phyloP scores from a whole-genome alignment of 2,329 filamentous ascomycete species.

The Cytospora piceae region DNA sequence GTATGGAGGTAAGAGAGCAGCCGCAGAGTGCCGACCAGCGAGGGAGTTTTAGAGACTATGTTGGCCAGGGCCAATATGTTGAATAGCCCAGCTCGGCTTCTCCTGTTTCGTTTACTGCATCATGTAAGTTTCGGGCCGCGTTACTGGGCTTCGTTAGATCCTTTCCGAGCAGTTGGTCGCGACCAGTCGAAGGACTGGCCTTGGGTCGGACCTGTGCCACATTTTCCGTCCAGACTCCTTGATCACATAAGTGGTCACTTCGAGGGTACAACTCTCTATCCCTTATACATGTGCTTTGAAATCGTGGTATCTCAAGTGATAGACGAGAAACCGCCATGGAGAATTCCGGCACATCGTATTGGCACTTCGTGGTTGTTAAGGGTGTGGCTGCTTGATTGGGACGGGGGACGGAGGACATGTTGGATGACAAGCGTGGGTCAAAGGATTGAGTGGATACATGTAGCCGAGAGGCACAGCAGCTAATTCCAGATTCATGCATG shows the following conservation, averaged over 20 bases:
- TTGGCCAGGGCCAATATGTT: slow-evolving; percentile 4
- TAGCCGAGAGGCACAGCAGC: slow-evolving; percentile 11
- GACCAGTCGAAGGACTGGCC: neutral
- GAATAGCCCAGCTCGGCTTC: neutral
- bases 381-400: neutral
- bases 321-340: no score
- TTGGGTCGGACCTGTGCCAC: neutral
- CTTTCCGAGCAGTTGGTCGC: neutral
- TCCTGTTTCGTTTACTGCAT: neutral
- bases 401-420: neutral
- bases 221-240: neutral
- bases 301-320: neutral
- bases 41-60: slow-evolving; percentile 13
- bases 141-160: neutral
- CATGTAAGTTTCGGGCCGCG: slow-evolving; percentile 11
- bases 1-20: neutral
- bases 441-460: slow-evolving; percentile 16
- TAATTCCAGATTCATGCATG: slow-evolving; percentile 8
- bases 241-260: neutral
- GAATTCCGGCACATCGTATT: no score
- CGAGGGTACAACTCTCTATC: neutral
- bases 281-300: no score
- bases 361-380: no score
- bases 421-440: neutral
- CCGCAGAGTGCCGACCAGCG: slow-evolving; percentile 9